phyloP scores from a whole-genome alignment of 2,329 filamentous ascomycete species.

The Chrysoporthe puriensis region DNA sequence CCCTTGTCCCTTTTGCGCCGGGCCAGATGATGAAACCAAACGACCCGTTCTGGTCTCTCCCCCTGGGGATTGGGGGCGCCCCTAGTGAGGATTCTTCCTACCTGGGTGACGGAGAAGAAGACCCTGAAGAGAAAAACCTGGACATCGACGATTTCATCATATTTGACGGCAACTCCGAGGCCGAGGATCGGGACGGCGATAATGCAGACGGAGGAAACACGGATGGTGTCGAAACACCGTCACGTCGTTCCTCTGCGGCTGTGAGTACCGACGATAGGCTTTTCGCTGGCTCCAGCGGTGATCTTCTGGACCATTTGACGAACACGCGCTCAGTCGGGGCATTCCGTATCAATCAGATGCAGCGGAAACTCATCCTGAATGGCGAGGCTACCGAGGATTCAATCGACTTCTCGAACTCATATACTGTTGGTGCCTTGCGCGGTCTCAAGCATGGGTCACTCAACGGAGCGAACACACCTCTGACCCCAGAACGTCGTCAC shows the following conservation, averaged over 20 bases:
- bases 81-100: constrained; percentile 50
- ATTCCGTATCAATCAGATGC: constrained; percentile 72
- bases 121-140: constrained; percentile 66
- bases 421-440: constrained; percentile 62
- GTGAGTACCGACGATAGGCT: constrained; percentile 50
- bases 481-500: constrained; percentile 67
- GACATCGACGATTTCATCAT: constrained; percentile 75
- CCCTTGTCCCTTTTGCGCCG: constrained; percentile 76
- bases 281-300: constrained; percentile 46
- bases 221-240: constrained; percentile 55
- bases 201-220: constrained; percentile 51
- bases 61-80: constrained; percentile 42
- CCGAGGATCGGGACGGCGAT: constrained; percentile 55
- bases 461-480: constrained; percentile 66
- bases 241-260: constrained; percentile 44
- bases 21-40: not conserved
- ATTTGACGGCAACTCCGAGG: constrained; percentile 65
- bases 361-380: constrained; percentile 63
- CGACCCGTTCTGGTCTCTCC: constrained; percentile 56
- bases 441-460: constrained; percentile 69
- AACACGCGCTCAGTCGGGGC: constrained; percentile 70
- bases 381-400: constrained; percentile 65
- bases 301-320: constrained; percentile 69
- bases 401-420: constrained; percentile 63
- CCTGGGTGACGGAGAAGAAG: constrained; percentile 47